These are phyloP conservation scores for Petrea volubilis DNA, from an alignment of 257 asterid species.

Conservation along the genomic window DNA sequence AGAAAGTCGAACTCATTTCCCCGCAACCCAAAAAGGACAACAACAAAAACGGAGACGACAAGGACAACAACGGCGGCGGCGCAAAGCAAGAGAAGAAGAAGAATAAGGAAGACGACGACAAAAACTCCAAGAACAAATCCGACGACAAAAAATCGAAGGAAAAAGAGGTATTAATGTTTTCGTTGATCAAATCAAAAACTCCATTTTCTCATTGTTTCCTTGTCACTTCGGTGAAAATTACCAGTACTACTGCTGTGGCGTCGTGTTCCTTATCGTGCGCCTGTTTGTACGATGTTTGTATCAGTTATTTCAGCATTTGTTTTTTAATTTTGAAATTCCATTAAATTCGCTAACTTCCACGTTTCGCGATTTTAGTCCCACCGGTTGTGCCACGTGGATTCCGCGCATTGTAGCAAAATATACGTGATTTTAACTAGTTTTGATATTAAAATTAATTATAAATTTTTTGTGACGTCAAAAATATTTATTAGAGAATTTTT, in stretches of 20 bases:
- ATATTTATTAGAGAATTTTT: too few relatives aligned
- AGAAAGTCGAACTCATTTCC: conserved; percentile 56
- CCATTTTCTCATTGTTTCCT: not conserved
- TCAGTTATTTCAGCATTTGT: not conserved
- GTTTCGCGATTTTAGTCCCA: not conserved
- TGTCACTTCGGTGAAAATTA: not conserved
- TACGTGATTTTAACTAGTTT: not conserved
- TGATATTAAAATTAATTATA: not conserved
- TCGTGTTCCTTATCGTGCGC: conserved; percentile 22
- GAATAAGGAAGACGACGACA: conserved; percentile 40
- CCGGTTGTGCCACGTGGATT: conserved; percentile 16
- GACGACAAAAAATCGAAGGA: conserved; percentile 49
- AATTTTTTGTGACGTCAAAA: too few relatives aligned
- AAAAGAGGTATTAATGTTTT: conserved; percentile 39
- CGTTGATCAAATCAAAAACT: not conserved
- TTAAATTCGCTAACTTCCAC: conserved; percentile 28
- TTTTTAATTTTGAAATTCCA: not conserved
- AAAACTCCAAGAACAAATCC: conserved; percentile 32
- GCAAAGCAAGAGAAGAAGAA: conserved; percentile 29
- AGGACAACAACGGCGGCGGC: conserved; percentile 15
- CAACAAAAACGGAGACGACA: conserved; percentile 34
- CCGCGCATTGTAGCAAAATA: conserved; percentile 8
- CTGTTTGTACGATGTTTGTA: not conserved
- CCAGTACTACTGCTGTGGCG: not conserved
- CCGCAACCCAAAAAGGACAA: conserved; percentile 46